Conservation (phyloP, 1,284 basidiomycete genomes). For the Ceratobasidium sp. region DNA sequence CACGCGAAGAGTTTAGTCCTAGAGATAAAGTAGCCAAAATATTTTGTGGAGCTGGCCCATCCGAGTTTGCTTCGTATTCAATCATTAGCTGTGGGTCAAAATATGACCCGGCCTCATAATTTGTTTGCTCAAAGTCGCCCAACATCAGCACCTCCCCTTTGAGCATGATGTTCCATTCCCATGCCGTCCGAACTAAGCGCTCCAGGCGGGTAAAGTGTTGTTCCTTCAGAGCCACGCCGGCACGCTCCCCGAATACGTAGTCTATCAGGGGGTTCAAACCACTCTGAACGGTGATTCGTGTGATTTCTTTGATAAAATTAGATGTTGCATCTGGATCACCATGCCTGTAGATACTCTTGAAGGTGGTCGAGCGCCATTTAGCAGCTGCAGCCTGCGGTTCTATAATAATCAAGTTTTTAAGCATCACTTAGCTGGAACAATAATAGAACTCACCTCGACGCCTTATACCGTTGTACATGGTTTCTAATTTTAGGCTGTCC, state of each 20-base stretch:
- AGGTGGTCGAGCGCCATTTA: neutral
- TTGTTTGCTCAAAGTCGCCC: neutral
- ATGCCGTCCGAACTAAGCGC: too few relatives aligned
- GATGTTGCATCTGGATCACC: neutral
- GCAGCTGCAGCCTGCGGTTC: neutral
- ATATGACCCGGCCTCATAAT: neutral
- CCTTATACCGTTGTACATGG: neutral
- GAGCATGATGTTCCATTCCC: constrained; percentile 7
- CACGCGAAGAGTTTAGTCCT: constrained; percentile 1
- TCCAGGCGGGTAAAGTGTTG: too few relatives aligned
- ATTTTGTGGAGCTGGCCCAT: too few relatives aligned
- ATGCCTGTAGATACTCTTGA: neutral
- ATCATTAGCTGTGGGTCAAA: neutral
- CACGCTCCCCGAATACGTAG: too few relatives aligned
- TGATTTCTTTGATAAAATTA: neutral
- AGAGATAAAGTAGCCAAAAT: neutral
- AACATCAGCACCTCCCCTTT: constrained; percentile 9
- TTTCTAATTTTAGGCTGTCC: neutral
- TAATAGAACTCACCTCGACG: neutral
- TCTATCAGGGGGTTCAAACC: neutral
- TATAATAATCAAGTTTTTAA: neutral
- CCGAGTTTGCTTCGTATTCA: too few relatives aligned
- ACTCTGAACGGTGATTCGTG: neutral
- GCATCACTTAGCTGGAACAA: neutral
- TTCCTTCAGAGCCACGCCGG: too few relatives aligned